A percentile compares a stretch with the other conserved stretches of the same genome.
Evolutionary conservation across 2,329 filamentous ascomycete species (phyloP).

Genomic region (Cladosporium sp.): DNA sequence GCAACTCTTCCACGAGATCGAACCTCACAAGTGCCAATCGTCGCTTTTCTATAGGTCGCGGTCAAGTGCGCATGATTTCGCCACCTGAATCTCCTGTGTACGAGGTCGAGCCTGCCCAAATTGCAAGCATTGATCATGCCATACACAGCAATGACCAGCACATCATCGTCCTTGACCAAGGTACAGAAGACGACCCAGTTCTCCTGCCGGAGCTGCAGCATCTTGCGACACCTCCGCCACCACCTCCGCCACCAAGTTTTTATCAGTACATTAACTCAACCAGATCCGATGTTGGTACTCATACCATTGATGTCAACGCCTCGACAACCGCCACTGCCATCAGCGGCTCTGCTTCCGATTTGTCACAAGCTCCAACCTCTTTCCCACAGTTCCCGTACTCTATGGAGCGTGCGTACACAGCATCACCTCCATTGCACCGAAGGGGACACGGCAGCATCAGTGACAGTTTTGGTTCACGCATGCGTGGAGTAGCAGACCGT

Average conservation of each 20-base stretch:
- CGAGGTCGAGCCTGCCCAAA: slow-evolving; percentile 18
- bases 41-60: slow-evolving; percentile 39
- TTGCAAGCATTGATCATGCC: slow-evolving; percentile 54
- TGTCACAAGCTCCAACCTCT: slow-evolving; percentile 1
- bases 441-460: slow-evolving; percentile 58
- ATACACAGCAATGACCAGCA: slow-evolving; percentile 41
- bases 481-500: slow-evolving; percentile 56
- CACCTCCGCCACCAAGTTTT: slow-evolving; percentile 38
- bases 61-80: slow-evolving; percentile 46
- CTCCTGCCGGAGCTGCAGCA: slow-evolving; percentile 62
- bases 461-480: slow-evolving; percentile 56
- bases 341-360: not conserved
- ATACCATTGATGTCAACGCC: slow-evolving; percentile 46
- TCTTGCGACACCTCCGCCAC: slow-evolving; percentile 53
- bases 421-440: slow-evolving; percentile 51
- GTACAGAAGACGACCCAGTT: slow-evolving; percentile 41
- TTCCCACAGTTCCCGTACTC: slow-evolving; percentile 31
- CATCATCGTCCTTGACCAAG: slow-evolving; percentile 46
- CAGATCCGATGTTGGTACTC: slow-evolving; percentile 41
- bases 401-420: slow-evolving; percentile 34
- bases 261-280: slow-evolving; percentile 31
- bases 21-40: slow-evolving; percentile 29
- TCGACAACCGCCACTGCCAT: not conserved
- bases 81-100: slow-evolving; percentile 37
- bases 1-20: slow-evolving; percentile 27